Evolutionary conservation across 345 rosid species (phyloP), one percentile per base, ranked within the genome.

Genomic region (Aegle marmelos): DNA sequence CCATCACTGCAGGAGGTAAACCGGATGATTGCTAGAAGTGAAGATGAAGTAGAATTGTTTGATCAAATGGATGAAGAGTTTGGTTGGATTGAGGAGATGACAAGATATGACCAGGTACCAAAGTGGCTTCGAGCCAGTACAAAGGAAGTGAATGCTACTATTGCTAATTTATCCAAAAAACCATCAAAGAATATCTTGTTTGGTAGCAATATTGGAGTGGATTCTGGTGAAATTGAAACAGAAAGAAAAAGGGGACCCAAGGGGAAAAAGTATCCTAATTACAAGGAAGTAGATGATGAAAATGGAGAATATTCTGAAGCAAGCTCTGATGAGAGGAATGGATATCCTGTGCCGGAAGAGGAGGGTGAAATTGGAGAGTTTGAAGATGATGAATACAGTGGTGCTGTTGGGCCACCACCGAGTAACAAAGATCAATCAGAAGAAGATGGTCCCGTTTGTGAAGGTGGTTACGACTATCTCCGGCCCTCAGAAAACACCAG

Each of bases 11-110:
- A 90, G 85, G 86, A 93, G 88, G 98, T 97, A 64, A 97, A 97
- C 84, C 89, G 91, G 53, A 97, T 97, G 99, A 97, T 97, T 87
- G 94, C 99, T 11, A 89, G 99, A 86, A 97, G 98, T 79, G 87
- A 97, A 80, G 93, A 91, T 58, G 98, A 97, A 88, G 94, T 97
- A 68, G 98, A 93, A 83, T 83, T 97, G 79, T 94, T 91, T 89
- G 98, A 97, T 89, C 99, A 94, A 85, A 97, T 97, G 99, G 99
- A 97, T 87, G 99, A 94, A 86, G 99, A 97, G 72, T 82, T 90
- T 77, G 94, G 92, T 81, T 97, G 98, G 98, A 89, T 85, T 9
- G 93, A 90, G 84, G 98, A 97, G 84, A 97, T 97, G 99, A 94
- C 94, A 41, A 87, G 83, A 82, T 89, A 90, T 85, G 97, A 94